Evolutionary conservation across 1,284 basidiomycete genomes (phyloP), one percentile per base, ranked within the genome.

Genomic region (Cryptococcus sp.): DNA sequence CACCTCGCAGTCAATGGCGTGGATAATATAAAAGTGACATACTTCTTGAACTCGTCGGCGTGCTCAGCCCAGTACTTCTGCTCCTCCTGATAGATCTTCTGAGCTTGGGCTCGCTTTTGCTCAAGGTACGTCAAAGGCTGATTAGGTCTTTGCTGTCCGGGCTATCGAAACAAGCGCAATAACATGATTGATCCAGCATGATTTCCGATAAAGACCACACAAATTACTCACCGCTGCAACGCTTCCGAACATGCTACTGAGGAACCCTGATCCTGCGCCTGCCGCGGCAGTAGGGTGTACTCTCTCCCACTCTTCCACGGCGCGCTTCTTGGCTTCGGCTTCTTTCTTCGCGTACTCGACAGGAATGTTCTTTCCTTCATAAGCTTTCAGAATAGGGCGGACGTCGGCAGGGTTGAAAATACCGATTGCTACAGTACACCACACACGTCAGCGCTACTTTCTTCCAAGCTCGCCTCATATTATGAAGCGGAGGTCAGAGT

Each of bases 341-440:
- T 96, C 92, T 61, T 87, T 85, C 80, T 89, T 88, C 37, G 87
- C 93, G 68, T 93, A 97, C 78, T 94, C 93, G 7, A 87, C 64
- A 1, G 93, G 87, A 59, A 98, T 90, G 70, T 98, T 85, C 75
- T 93, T 93, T 51, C 87, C 93, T 11, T 84, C 79, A 74, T 97
- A 99, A 15, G 87, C 87, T 66, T 89, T 81, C 46, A 98, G 79
- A 49, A 97, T 89, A 0, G 88, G 90, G 17, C 95, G 85, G 5
- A 98, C 89, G 70, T 99, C 95, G 41, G 81, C 75, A 0, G 89
- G 87, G 59, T 86, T 87, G 79, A 90, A 93, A 63, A 94, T 93
- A 0, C 85, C 91, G 59, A 94, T 88, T 6, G 91, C 92, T 94
- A 66, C n/a, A 19, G 0, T 43, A 13, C n/a, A 38, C 13, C n/a